phyloP scores from a whole-genome alignment of 768 basidiomycete genomes.

The Suillus sp. region DNA sequence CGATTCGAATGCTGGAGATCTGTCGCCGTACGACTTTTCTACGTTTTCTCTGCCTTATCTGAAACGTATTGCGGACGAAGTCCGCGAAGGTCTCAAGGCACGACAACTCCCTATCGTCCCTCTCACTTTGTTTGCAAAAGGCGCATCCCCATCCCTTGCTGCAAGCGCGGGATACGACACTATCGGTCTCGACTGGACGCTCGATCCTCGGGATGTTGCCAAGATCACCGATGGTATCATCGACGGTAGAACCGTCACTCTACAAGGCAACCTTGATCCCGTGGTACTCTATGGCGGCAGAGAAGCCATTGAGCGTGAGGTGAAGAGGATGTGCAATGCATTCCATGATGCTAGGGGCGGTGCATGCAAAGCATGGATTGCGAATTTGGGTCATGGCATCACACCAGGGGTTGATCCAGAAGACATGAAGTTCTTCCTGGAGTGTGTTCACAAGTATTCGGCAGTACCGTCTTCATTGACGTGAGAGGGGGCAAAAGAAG shows the following conservation, averaged over 20 bases:
- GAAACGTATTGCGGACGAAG: constrained; percentile 67
- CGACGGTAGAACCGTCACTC: constrained; percentile 46
- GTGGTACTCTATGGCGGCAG: constrained; percentile 81
- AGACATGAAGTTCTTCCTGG: constrained; percentile 87
- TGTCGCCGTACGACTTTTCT: constrained; percentile 85
- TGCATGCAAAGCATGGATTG: constrained; percentile 80
- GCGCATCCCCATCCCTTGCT: constrained; percentile 79
- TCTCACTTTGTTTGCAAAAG: constrained; percentile 94
- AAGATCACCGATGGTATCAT: constrained; percentile 13
- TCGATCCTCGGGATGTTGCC: constrained; percentile 75
- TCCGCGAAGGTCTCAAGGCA: constrained; percentile 57
- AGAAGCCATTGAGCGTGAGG: constrained; percentile 83
- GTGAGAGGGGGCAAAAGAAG: background rate
- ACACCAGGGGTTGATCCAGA: constrained; percentile 95
- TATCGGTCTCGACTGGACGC: constrained; percentile 90
- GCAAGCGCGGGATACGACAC: constrained; percentile 78
- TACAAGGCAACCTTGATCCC: constrained; percentile 97
- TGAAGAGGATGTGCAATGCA: constrained; percentile 78
- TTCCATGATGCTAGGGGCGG: constrained; percentile 61
- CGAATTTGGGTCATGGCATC: constrained; percentile 96
- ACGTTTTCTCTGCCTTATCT: constrained; percentile 84
- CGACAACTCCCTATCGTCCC: constrained; percentile 63
- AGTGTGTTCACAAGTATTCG: constrained; percentile 87
- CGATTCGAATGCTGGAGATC: constrained; percentile 94
- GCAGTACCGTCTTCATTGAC: constrained; percentile 18